These are phyloP conservation scores for Penicillium canariense DNA, from an alignment of 495 filamentous ascomycete genomes.

Conservation along the genomic window DNA sequence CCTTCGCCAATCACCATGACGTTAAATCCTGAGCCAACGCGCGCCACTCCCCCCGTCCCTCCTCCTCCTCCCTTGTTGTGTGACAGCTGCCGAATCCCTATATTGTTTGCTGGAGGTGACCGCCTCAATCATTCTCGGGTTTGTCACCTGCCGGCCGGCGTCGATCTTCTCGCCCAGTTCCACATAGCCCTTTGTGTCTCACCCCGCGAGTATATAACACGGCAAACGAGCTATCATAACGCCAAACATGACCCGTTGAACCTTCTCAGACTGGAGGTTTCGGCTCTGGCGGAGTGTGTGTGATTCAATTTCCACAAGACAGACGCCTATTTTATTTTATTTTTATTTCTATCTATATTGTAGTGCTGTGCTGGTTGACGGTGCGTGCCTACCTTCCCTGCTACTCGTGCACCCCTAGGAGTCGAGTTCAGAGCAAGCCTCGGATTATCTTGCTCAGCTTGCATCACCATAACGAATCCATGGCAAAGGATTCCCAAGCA, in stretches of 20 bases:
- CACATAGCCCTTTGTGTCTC: neutral
- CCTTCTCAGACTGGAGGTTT: too few species aligned
- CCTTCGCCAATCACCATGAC: slow-evolving; percentile 5
- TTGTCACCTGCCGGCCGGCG: slow-evolving; percentile 16
- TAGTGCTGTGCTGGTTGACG: neutral
- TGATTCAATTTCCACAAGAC: neutral
- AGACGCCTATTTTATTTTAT: too few species aligned
- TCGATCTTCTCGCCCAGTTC: slow-evolving; percentile 3
- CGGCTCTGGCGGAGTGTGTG: too few species aligned
- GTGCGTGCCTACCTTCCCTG: neutral
- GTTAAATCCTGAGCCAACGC: slow-evolving; percentile 21
- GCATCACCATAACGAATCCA: neutral
- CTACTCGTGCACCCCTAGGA: neutral
- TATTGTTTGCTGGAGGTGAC: slow-evolving; percentile 15
- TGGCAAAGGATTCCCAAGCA: slow-evolving; percentile 6
- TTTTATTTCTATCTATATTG: too few species aligned
- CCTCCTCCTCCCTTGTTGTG: slow-evolving; percentile 26
- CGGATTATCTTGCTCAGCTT: neutral
- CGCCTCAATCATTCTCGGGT: slow-evolving; percentile 6
- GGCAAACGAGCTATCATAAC: neutral
- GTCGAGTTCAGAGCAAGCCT: neutral
- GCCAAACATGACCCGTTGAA: neutral
- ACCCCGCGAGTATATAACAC: slow-evolving; percentile 6
- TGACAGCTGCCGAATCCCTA: slow-evolving; percentile 14
- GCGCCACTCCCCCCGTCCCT: too few species aligned